Conservation (phyloP, 768 basidiomycete genomes). For the Boletus tylopilopsis region DNA sequence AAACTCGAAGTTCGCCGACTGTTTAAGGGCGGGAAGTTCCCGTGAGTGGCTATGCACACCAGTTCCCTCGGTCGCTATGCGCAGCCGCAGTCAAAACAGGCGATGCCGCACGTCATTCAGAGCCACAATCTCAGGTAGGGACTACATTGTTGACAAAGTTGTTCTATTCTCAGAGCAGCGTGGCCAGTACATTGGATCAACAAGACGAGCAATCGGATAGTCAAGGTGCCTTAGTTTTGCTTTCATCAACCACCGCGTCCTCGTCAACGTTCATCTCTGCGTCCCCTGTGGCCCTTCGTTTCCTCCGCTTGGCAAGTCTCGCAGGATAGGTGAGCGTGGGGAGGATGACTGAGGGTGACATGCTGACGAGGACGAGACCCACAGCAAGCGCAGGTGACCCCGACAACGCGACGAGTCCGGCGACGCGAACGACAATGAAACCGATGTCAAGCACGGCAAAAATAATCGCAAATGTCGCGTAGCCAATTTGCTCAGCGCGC, state of each 20-base stretch:
- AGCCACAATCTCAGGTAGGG: no score
- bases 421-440: conserved; percentile 16
- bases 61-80: neutral
- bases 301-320: neutral
- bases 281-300: neutral
- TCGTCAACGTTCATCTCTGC: neutral
- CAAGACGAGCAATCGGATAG: neutral
- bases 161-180: no score
- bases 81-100: conserved; percentile 3
- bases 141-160: no score
- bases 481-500: conserved; percentile 11
- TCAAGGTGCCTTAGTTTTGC: neutral
- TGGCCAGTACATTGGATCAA: no score
- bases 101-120: no score
- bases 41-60: conserved; percentile 1
- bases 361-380: conserved; percentile 9
- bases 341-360: conserved; percentile 4
- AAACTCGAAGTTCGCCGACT: neutral
- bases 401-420: conserved; percentile 9
- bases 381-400: conserved; percentile 8
- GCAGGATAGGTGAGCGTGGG: neutral
- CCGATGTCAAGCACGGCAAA: conserved; percentile 21
- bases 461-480: conserved; percentile 13
- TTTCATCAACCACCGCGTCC: neutral
- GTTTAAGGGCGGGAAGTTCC: neutral